Evolutionary conservation across 2,329 filamentous ascomycete species (phyloP), one percentile per base, ranked within the genome.

Genomic region (Fusarium tanahbumbuense): DNA sequence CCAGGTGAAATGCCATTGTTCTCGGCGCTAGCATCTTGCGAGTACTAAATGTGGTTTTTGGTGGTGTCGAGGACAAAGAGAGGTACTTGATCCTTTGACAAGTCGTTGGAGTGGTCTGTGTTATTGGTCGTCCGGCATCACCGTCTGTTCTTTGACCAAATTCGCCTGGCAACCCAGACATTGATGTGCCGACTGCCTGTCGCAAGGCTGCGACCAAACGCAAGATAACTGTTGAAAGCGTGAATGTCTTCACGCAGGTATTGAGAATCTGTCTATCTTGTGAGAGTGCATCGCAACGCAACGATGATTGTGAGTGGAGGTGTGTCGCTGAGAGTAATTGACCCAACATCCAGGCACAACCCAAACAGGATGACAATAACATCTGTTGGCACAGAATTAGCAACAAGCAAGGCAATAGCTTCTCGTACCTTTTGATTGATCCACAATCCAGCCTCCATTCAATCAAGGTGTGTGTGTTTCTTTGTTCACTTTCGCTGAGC

Each of bases 311-410:
- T 25, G 22, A 49, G 12, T 15, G 23, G 13, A 41, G 9, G 23
- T 15, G 5, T 11, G 5, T 20, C 34, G 12, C 18, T 5, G 8
- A 20, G 3, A 25, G 2, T 22, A 20, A 44, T 28, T 8, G 25
- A 9, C n/a, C 44, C 22, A 12, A 16, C 20, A 20, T 10, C 56
- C 40, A 15, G n/a, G 8, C 22, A 34, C 50, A 27, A 48, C 28
- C 67, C 65, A 22, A 32, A 62, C 15, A 11, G 58, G 61, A 50
- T 34, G 27, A 70, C 61, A 73, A 73, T 73, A 72, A 42, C 34
- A 41, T n/a, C 57, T 56, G 27, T 25, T 32, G 13, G 23, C 23
- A 61, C 46, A 58, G 60, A 72, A 53, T 70, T 72, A 72, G 69
- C 41, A 60, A 57, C 44, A 13, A 27, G 12, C 13, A 23, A 48